phyloP scores from a whole-genome alignment of 257 asterid species.

The Orobanche coerulescens region DNA sequence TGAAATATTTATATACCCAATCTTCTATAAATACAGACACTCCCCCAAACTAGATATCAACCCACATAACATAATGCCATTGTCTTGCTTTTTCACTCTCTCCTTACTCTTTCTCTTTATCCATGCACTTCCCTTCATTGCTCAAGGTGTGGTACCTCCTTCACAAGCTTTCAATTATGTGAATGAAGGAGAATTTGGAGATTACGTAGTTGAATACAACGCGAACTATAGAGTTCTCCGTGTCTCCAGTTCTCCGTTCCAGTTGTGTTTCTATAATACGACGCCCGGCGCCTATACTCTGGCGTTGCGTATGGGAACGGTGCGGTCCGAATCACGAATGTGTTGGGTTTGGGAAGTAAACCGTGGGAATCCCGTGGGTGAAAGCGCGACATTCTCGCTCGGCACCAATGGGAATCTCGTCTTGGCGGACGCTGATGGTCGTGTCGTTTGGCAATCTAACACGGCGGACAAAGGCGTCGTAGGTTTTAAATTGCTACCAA shows the following conservation, averaged over 20 bases:
- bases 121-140: not conserved
- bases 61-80: not conserved
- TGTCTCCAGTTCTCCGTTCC: slow-evolving; percentile 14
- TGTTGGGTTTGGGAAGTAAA: slow-evolving; percentile 44
- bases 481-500: slow-evolving; percentile 23
- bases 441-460: slow-evolving; percentile 28
- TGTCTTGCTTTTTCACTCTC: not conserved
- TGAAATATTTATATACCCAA: not conserved
- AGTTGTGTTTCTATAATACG: slow-evolving; percentile 31
- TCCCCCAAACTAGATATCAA: not conserved
- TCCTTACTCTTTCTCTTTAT: not conserved
- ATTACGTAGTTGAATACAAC: slow-evolving; percentile 23
- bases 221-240: slow-evolving; percentile 18
- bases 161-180: slow-evolving; percentile 24
- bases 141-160: slow-evolving; percentile 26
- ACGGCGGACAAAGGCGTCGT: slow-evolving; percentile 28
- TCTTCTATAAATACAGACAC: not conserved
- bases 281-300: slow-evolving; percentile 29
- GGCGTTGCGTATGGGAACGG: slow-evolving; percentile 24
- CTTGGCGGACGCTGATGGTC: slow-evolving; percentile 28
- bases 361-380: slow-evolving; percentile 31
- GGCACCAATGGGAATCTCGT: slow-evolving; percentile 26
- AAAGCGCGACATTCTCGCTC: slow-evolving; percentile 28
- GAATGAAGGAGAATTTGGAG: slow-evolving; percentile 27
- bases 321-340: not conserved